A percentile compares a stretch with the other conserved stretches of the same genome.
These are phyloP conservation scores for Lathyrus aphaca DNA, from an alignment of 306 rosid species.

Conservation along the genomic window DNA sequence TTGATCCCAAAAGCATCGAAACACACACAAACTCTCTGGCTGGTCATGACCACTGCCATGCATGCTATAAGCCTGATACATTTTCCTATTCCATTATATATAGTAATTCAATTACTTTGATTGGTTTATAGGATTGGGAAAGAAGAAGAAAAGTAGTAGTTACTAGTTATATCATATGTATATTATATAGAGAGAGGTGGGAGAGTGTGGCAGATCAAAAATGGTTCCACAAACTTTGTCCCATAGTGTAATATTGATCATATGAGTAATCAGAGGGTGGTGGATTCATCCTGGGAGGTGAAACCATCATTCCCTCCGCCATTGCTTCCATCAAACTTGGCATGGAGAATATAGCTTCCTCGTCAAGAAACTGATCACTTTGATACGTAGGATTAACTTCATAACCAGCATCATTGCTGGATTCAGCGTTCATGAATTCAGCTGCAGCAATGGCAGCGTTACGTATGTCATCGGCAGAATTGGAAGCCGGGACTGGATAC, in stretches of 20 bases:
- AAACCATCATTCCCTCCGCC: slow-evolving; percentile 92
- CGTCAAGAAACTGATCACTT: slow-evolving; percentile 60
- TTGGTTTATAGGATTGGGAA: too few relatives aligned
- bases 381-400: not conserved
- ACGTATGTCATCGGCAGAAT: slow-evolving; percentile 66
- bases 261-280: slow-evolving; percentile 49
- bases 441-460: slow-evolving; percentile 71
- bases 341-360: slow-evolving; percentile 82
- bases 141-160: too few relatives aligned
- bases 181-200: not conserved
- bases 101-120: too few relatives aligned
- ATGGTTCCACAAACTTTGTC: slow-evolving; percentile 70
- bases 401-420: not conserved
- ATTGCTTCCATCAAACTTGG: slow-evolving; percentile 80
- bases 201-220: not conserved
- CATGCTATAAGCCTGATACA: too few relatives aligned
- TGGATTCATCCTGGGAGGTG: slow-evolving; percentile 79
- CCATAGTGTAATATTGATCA: slow-evolving; percentile 41
- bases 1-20: too few relatives aligned
- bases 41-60: too few relatives aligned
- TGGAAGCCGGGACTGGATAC: slow-evolving; percentile 65
- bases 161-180: not conserved
- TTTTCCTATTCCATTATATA: too few relatives aligned
- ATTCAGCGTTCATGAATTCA: slow-evolving; percentile 14
- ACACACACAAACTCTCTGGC: too few relatives aligned